Base-by-base conservation (phyloP, 139 green algal species). In the Zygnema circumcarinatum region DNA sequence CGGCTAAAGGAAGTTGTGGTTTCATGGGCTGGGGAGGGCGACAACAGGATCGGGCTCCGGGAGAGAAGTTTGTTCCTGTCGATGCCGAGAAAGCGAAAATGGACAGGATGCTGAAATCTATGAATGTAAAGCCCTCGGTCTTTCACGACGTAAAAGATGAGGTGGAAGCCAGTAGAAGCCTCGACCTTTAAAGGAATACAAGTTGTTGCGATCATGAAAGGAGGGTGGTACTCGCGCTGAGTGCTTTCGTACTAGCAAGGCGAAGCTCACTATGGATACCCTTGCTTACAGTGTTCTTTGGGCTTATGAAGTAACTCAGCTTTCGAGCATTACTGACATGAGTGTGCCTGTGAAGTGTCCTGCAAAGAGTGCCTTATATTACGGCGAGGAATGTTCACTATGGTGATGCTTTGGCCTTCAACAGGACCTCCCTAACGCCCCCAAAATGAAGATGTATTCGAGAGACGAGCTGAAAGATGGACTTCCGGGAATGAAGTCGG, bases 361-460 rank as follows among this genome's bases (percentile, higher is more conserved):
- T n/a, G n/a, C n/a, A n/a, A n/a, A n/a, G n/a, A n/a, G n/a, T n/a
- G n/a, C n/a, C n/a, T n/a, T n/a, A n/a, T n/a, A n/a, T n/a, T n/a
- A n/a, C n/a, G n/a, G n/a, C n/a, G n/a, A n/a, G n/a, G n/a, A n/a
- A n/a, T n/a, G 2, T 2, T 3, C 32, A 83, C 31, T 83, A 21
- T 83, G 3, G 7, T 7, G 7, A 25, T 78, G n/a, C n/a, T n/a
- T n/a, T n/a, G n/a, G n/a, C n/a, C n/a, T 78, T 3, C 36, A 3
- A 25, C 75, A 83, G 75, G 75, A 83, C 32, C 33, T 83, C 39
- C 75, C 75, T 38, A 52, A 52, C 20, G 75, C 31, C 38, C n/a
- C n/a, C 36, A 83, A 83, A 52, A 83, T 83, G 75, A 83, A 83
- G 32, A 83, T 83, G 75, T 83, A 83, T 40, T 83, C 75, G 3